Base-by-base conservation (phyloP, 805 yeast species). In the Starmerella cellae region DNA sequence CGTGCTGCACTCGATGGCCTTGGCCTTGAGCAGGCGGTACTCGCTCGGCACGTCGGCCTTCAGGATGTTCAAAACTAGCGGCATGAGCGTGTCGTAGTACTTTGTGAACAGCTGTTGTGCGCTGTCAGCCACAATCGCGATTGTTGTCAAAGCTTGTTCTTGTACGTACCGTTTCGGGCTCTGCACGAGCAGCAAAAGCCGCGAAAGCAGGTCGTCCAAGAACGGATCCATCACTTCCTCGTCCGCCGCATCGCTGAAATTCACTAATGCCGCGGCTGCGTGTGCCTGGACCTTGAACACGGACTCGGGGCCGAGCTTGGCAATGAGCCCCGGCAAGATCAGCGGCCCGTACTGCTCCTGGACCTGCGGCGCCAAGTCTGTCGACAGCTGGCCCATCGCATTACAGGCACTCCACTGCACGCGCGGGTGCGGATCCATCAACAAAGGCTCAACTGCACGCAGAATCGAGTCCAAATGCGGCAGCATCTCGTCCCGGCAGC, bases 351-450 rank as follows among this genome's bases (percentile, higher is more conserved):
- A 71, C 39, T 82, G 76, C 53, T 79, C 70, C 65, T 91, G 97
- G 45, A 91, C 79, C 14, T 71, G 69, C 54, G 83, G 93, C 5
- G 96, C 91, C 64, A 91, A 85, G 64, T 91, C 98, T 0, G 98
- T 88, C 8, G 94, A 82, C 60, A 91, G 82, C 68, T 91, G 98
- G 40, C 98, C 98, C 47, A 91, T 66, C 0, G 95, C 94, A 59
- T 91, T 91, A 67, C 97, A 91, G 52, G 95, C 82, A 26, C 95
- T 95, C 66, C 85, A 88, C 58, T 88, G 97, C 41, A 91, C 98
- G 60, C 98, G 76, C 52, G 94, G 79, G 57, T 91, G 96, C 4
- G 74, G 73, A 61, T 91, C 97, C 39, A 75, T 68, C 48, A 91
- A 67, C n/a, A 80, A 67, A 3, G 97, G 96, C 52, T 84, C 60